Conservation (phyloP, 2,329 filamentous ascomycete genomes). For the Ophiostoma quercus region DNA sequence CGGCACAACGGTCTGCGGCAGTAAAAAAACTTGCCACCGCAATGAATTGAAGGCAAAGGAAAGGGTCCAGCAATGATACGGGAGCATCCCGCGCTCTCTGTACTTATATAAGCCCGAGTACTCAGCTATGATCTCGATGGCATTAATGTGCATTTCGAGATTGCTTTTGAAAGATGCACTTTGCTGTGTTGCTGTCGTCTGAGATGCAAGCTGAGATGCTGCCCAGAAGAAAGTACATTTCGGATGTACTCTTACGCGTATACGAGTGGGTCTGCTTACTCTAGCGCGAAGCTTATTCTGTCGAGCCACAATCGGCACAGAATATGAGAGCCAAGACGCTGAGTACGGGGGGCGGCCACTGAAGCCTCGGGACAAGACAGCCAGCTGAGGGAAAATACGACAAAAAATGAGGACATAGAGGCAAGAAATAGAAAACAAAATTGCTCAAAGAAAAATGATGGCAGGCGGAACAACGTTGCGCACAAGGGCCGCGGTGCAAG, state of each 20-base stretch:
- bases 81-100: no score
- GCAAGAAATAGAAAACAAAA: neutral
- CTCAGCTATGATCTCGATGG: no score
- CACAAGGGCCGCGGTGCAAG: neutral
- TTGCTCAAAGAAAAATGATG: neutral
- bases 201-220: neutral
- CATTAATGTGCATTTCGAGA: neutral
- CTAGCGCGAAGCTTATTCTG: neutral
- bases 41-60: neutral
- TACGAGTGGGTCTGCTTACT: neutral
- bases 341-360: slow-evolving; percentile 3
- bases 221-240: neutral
- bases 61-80: neutral
- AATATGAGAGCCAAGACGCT: slow-evolving; percentile 1
- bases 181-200: neutral
- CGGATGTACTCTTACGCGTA: slow-evolving; percentile 8
- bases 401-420: neutral
- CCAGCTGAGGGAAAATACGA: neutral
- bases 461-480: neutral
- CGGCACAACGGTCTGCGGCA: neutral
- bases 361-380: neutral
- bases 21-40: neutral
- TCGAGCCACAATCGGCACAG: neutral
- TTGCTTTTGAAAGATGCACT: neutral
- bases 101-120: no score